Conservation (phyloP, 768 basidiomycete species). For the Rossbeevera mucosa region DNA sequence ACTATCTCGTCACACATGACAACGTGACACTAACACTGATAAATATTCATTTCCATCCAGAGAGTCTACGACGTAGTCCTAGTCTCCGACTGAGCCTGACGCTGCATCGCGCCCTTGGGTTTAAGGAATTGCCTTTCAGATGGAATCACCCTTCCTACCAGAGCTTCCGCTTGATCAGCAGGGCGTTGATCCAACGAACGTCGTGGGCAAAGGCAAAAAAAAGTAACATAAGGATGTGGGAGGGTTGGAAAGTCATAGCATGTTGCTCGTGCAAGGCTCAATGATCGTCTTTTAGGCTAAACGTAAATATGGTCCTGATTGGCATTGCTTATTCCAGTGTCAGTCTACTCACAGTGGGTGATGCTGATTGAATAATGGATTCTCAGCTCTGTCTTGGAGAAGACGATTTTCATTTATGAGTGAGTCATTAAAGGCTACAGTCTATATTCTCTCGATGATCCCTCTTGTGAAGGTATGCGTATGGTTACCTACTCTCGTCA, state of each 20-base stretch:
- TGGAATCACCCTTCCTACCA: constrained; percentile 28
- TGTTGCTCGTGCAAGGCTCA: constrained; percentile 48
- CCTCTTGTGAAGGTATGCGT: constrained; percentile 66
- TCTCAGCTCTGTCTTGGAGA: constrained; percentile 46
- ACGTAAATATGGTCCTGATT: constrained; percentile 25
- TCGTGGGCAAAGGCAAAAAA: constrained; percentile 2
- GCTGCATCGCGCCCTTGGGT: constrained; percentile 2
- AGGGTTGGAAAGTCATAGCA: constrained; percentile 53
- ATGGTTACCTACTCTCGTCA: neutral
- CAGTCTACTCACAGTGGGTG: constrained; percentile 30
- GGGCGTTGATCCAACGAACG: neutral
- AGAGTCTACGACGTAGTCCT: too few relatives aligned
- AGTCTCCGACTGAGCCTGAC: too few relatives aligned
- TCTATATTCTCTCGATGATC: constrained; percentile 65
- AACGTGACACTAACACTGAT: too few relatives aligned
- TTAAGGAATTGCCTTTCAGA: constrained; percentile 27
- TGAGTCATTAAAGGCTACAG: constrained; percentile 30
- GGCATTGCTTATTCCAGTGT: constrained; percentile 58
- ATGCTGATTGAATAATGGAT: constrained; percentile 44
- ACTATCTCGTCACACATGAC: constrained; percentile 24
- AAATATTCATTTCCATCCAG: too few relatives aligned
- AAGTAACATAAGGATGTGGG: constrained; percentile 27
- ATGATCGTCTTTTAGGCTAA: neutral
- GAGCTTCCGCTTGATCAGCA: constrained; percentile 15
- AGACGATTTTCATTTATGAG: constrained; percentile 61